Evolutionary conservation across 2,329 filamentous ascomycete genomes (phyloP), one percentile per base, ranked within the genome.

Genomic region (Colletotrichum sp.): DNA sequence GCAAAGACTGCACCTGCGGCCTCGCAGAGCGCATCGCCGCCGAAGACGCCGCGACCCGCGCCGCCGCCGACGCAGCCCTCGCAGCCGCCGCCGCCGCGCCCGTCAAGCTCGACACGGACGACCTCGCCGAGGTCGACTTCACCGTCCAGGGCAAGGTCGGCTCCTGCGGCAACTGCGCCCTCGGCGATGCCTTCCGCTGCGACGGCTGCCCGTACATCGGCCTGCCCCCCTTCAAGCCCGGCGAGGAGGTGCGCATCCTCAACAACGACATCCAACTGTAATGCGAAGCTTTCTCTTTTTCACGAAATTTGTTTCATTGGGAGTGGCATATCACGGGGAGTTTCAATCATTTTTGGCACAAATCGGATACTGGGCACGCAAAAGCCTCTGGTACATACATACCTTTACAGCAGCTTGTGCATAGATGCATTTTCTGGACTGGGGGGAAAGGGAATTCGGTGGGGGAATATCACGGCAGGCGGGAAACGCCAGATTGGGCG

Each of bases 101-200:
- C 39, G 86, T 94, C 68, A 94, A 93, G 84, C 88, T 98, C 63
- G 91, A 89, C 52, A 87, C 91, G 1, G 93, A 95, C 80, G 97
- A 99, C 82, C 87, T 99, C 65, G 93, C 91, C 68, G 96, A 98
- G 85, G 90, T 98, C 11, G 97, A 99, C 85, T 98, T 99, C 83
- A 99, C 97, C 1, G 95, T 98, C n/a, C 91, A 98, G 85, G 97
- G 97, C 80, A 98, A 98, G 88, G 95, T 96, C 8, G 96, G 97
- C 71, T 98, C 95, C 22, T 99, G 97, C 84, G 95, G 95, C 32
- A 98, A 96, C 86, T 98, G 97, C 85, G 94, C 96, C 32, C 89
- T 99, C 19, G 97, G 97, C 67, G 96, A 98, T 84, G 96, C 97
- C 5, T 96, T 96, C 87, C 89, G 94, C 55, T 95, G 94, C 83